Conservation (phyloP, 441 rosid species). For the Lagerstroemia fauriei region DNA sequence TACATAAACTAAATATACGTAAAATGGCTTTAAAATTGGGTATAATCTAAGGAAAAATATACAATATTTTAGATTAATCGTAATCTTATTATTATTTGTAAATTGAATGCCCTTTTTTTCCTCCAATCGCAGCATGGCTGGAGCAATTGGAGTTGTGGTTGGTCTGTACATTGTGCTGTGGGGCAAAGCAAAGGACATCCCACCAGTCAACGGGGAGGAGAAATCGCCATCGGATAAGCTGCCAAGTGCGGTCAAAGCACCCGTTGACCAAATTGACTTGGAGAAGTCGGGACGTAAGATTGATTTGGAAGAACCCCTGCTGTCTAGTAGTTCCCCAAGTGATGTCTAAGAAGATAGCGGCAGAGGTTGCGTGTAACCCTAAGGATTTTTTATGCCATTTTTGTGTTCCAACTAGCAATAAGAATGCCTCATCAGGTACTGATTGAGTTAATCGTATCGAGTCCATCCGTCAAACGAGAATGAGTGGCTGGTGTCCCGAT, state of each 20-base stretch:
- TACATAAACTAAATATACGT: too few relatives aligned
- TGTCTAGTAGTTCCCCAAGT: constrained; percentile 21
- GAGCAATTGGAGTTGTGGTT: constrained; percentile 46
- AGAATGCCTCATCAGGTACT: too few relatives aligned
- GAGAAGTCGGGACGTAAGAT: constrained; percentile 25
- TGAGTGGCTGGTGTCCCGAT: too few relatives aligned
- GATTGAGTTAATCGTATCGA: too few relatives aligned
- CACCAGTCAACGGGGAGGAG: constrained; percentile 11
- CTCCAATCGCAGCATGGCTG: constrained; percentile 11
- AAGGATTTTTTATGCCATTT: background rate
- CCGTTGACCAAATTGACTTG: constrained; percentile 25
- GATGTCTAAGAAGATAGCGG: background rate
- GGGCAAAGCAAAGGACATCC: constrained; percentile 61
- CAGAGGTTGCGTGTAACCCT: background rate
- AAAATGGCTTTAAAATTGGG: too few relatives aligned
- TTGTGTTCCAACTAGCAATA: too few relatives aligned
- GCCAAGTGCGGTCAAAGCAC: background rate
- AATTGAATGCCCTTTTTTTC: background rate
- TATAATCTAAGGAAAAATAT: too few relatives aligned
- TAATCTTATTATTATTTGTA: too few relatives aligned
- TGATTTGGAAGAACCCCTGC: constrained; percentile 48
- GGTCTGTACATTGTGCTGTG: constrained; percentile 73
- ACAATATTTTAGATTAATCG: too few relatives aligned
- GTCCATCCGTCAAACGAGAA: too few relatives aligned
- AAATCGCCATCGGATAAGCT: constrained; percentile 10